Base-by-base conservation (phyloP, 2,329 filamentous ascomycete species). In the Phaeoacremonium minimum region DNA sequence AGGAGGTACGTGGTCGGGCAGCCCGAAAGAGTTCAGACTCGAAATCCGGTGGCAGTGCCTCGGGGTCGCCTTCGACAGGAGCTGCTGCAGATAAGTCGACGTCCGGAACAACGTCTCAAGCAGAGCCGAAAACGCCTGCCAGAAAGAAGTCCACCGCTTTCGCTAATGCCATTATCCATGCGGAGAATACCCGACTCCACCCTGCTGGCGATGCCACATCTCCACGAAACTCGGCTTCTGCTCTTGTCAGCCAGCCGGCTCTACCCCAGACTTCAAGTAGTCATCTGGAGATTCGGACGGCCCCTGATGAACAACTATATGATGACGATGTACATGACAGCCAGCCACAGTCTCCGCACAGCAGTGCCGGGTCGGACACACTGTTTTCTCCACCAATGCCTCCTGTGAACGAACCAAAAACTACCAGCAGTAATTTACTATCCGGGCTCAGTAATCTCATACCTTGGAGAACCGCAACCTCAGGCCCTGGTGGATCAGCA, bases 161-260 rank as follows among this genome's bases (percentile, higher is more conserved):
- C 42, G 66, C 67, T 9, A 61, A 64, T 5, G 62, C 68, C 30
- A 58, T 74, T 20, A 64, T 73, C 29, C 28, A 37, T 22, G 42
- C 42, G 32, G 66, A 67, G 41, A 67, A 52, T 38, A 60, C 56
- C 26, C 58, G 61, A 18, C 50, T 46, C 58, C 52, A 62, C 44
- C 36, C 48, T 4, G 37, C 52, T 5, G 45, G 45, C 5, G 55
- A 60, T 30, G 35, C 44, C 3, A 34, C 50, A 8, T 52, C 56
- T 6, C 61, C 59, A 2, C 54, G 59, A 13, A 48, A 47, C 4
- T 61, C 64, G 2, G 55, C 64, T 6, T 57, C 60, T 2, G 63
- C 63, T 14, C 60, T 82, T 9, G 56, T 78, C 6, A 69, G 77
- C 46, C 67, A 74, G 35, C 77, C 71, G 4, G 74, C 76, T n/a